Percentiles rank a stretch among this genome's conserved stretches.
phyloP scores from a whole-genome alignment of 2,329 filamentous ascomycete genomes.

The Ophidiomyces ophidiicola region DNA sequence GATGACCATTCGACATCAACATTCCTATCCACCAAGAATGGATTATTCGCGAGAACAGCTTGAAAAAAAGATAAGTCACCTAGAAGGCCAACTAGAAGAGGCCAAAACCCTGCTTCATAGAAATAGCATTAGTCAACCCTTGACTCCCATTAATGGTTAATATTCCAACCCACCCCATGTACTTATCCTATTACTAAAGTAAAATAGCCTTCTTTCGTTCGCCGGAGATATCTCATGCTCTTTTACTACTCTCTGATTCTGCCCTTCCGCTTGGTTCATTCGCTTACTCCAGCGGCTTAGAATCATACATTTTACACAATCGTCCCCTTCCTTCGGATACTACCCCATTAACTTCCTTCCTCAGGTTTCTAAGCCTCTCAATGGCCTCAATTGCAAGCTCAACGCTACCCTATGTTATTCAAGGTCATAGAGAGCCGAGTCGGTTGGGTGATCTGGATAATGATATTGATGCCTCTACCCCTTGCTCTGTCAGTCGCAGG shows the following conservation, averaged over 20 bases:
- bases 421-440: conserved; percentile 41
- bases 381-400: conserved; percentile 47
- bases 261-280: conserved; percentile 53
- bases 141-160: too few relatives aligned
- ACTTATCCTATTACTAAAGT: background rate
- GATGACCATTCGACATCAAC: background rate
- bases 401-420: conserved; percentile 48
- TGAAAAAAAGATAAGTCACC: conserved; percentile 33
- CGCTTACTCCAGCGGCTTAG: conserved; percentile 52
- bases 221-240: conserved; percentile 35
- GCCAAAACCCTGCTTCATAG: conserved; percentile 33
- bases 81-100: conserved; percentile 38
- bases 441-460: conserved; percentile 45
- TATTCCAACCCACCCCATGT: background rate
- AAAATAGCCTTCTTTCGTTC: conserved; percentile 2
- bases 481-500: conserved; percentile 49
- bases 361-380: conserved; percentile 45
- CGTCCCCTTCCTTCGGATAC: conserved; percentile 27
- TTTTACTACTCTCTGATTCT: conserved; percentile 52
- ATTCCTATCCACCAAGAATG: background rate
- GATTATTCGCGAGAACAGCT: conserved; percentile 16
- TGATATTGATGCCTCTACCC: conserved; percentile 51
- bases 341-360: conserved; percentile 35
- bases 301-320: conserved; percentile 51
- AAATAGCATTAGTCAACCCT: too few relatives aligned